A percentile compares a stretch with the other conserved stretches of the same genome.
phyloP scores from a whole-genome alignment of 306 rosid genomes.

The Rubus parviflorus region DNA sequence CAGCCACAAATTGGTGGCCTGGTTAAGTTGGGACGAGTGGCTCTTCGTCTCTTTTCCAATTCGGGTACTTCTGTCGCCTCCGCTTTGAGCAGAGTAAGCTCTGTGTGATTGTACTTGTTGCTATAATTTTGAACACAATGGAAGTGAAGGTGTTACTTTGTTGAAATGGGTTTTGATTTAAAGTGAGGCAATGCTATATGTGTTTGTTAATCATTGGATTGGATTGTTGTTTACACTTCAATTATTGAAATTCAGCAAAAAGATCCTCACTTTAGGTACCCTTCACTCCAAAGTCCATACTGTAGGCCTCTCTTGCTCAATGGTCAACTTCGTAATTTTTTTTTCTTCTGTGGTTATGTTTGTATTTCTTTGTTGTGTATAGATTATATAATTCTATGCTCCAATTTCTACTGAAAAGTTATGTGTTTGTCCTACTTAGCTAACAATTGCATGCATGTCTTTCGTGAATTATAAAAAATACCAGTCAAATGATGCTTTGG shows the following conservation, averaged over 20 bases:
- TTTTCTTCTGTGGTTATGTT: neutral
- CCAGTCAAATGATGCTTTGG: slow-evolving; percentile 15
- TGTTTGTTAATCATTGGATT: neutral
- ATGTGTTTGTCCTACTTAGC: neutral
- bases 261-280: slow-evolving; percentile 67
- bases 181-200: neutral
- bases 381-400: neutral
- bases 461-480: slow-evolving; percentile 27
- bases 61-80: slow-evolving; percentile 55
- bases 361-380: neutral
- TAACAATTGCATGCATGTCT: neutral
- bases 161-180: neutral
- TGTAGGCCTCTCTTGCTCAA: neutral
- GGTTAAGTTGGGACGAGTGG: slow-evolving; percentile 96
- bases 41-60: slow-evolving; percentile 70
- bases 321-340: too few relatives aligned
- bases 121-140: neutral
- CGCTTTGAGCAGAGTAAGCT: slow-evolving; percentile 64
- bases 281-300: neutral
- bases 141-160: neutral
- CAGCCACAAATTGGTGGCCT: slow-evolving; percentile 67
- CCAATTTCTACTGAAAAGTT: neutral
- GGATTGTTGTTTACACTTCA: slow-evolving; percentile 41
- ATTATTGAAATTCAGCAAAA: slow-evolving; percentile 64
- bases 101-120: too few relatives aligned